Percentiles rank a stretch among this genome's conserved stretches.
Conservation (phyloP, 2,329 filamentous ascomycete species). For the Penicillium crustosum region DNA sequence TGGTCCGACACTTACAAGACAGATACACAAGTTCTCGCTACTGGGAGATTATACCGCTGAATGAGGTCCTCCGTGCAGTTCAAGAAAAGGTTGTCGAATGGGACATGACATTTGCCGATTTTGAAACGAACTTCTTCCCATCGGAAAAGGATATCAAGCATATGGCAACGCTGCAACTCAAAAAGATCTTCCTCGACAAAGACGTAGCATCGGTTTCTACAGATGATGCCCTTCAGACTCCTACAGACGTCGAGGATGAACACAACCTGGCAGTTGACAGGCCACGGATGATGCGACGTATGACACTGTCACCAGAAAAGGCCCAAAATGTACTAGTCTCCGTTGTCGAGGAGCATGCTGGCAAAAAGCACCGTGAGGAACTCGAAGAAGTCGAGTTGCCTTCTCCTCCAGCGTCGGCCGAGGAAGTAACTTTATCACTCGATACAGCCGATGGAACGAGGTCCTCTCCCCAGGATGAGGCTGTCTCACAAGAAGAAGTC, state of each 20-base stretch:
- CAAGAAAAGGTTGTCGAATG: conserved; percentile 91
- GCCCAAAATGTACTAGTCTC: conserved; percentile 64
- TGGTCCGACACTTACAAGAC: conserved; percentile 77
- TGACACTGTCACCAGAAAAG: conserved; percentile 60
- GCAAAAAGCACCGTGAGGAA: conserved; percentile 33
- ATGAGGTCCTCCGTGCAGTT: conserved; percentile 82
- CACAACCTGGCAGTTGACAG: conserved; percentile 31
- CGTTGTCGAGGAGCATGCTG: conserved; percentile 63
- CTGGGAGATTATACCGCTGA: conserved; percentile 94
- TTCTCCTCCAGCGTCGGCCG: conserved; percentile 20
- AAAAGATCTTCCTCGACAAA: conserved; percentile 88
- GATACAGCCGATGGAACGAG: conserved; percentile 19
- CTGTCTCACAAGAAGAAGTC: conserved; percentile 52
- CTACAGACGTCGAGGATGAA: conserved; percentile 37
- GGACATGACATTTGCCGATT: conserved; percentile 86
- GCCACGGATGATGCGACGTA: conserved; percentile 38
- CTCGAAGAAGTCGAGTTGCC: conserved; percentile 14
- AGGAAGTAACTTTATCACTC: conserved; percentile 22
- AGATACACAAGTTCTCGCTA: conserved; percentile 93
- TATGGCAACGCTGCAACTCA: conserved; percentile 86
- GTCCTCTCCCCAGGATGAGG: conserved; percentile 24
- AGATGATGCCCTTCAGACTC: conserved; percentile 61
- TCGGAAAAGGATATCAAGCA: conserved; percentile 94
- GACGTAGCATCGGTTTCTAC: conserved; percentile 72
- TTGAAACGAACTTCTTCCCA: conserved; percentile 88